phyloP scores from a whole-genome alignment of 495 filamentous ascomycete genomes.

The Aspergillus bertholletiae region DNA sequence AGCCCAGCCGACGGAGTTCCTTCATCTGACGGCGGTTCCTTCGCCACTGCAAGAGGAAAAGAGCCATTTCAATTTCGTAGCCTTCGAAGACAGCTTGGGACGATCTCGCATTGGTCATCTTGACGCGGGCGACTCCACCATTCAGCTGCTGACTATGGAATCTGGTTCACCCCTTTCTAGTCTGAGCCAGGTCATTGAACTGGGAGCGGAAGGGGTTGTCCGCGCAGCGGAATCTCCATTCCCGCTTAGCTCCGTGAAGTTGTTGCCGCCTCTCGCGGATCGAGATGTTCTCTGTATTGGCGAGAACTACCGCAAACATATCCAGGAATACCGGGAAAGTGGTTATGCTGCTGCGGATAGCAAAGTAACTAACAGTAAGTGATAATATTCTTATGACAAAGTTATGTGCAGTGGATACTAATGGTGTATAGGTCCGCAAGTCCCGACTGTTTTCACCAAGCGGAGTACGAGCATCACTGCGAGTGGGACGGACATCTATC shows the following conservation, averaged over 20 bases:
- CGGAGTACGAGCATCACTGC: slow-evolving; percentile 52
- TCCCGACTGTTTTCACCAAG: slow-evolving; percentile 54
- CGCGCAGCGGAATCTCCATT: slow-evolving; percentile 23
- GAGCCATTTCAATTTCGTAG: slow-evolving; percentile 17
- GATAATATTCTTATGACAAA: neutral
- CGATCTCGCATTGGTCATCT: slow-evolving; percentile 44
- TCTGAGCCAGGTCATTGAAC: slow-evolving; percentile 48
- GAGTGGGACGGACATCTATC: slow-evolving; percentile 40
- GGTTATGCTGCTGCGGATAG: slow-evolving; percentile 51
- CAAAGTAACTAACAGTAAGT: slow-evolving; percentile 13
- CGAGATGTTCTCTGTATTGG: slow-evolving; percentile 53
- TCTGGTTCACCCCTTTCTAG: slow-evolving; percentile 45
- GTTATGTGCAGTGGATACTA: neutral
- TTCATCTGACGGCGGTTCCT: neutral
- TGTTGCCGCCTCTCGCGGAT: slow-evolving; percentile 45
- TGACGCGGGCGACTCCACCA: slow-evolving; percentile 28
- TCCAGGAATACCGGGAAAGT: slow-evolving; percentile 46
- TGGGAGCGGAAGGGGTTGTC: slow-evolving; percentile 1
- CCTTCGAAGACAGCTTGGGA: slow-evolving; percentile 17
- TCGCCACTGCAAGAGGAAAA: neutral
- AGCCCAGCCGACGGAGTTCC: neutral
- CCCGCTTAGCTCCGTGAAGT: slow-evolving; percentile 31
- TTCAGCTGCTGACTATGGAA: slow-evolving; percentile 44
- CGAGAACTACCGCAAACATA: slow-evolving; percentile 55
- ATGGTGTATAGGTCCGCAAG: slow-evolving; percentile 21